Base-by-base conservation (phyloP, 2,329 filamentous ascomycete species). In the Graphilbum ipis-grandicollis region DNA sequence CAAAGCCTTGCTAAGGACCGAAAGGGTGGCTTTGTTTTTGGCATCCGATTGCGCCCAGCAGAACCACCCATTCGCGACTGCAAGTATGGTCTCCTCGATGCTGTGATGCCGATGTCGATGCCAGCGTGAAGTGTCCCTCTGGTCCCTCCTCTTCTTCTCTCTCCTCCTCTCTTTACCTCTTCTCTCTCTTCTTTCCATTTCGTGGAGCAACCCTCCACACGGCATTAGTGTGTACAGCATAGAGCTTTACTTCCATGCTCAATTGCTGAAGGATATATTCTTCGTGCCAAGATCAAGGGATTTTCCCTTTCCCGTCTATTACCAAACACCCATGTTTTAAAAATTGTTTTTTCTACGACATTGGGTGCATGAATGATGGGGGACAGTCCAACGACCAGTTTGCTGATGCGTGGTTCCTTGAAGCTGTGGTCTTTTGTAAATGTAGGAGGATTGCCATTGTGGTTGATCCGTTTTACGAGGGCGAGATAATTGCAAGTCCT, bases 151-250 rank as follows among this genome's bases (percentile, higher is more conserved):
- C 8, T 28, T 28, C 26, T 13, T 28, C 12, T 13, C 26, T 5
- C 26, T 13, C 26, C 14, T 28, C 12, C 26, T 5, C 9, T 12
- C 14, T 13, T 13, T n/a, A 28, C 10, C 7, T 8, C 28, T 30
- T 9, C 28, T 6, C n/a, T 30, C 28, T 30, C 12, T 30, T 6
- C 12, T 30, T 14, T n/a, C n/a, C n/a, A n/a, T n/a, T n/a, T n/a
- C n/a, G n/a, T n/a, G n/a, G n/a, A n/a, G n/a, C n/a, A n/a, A n/a
- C n/a, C n/a, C n/a, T n/a, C n/a, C n/a, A n/a, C 41, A 62, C 53
- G 66, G 66, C 66, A 69, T 69, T 55, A 58, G 66, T 70, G 66
- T 70, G 66, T 70, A 69, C 66, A 67, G 62, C 65, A 63, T 53
- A 56, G 63, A 60, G 62, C 61, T 57, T 55, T 48, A 52, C 43